Percentiles rank a stretch among this genome's conserved stretches.
These are phyloP conservation scores for Posidonia oceanica DNA, from an alignment of 116 monocot species.

Conservation along the genomic window DNA sequence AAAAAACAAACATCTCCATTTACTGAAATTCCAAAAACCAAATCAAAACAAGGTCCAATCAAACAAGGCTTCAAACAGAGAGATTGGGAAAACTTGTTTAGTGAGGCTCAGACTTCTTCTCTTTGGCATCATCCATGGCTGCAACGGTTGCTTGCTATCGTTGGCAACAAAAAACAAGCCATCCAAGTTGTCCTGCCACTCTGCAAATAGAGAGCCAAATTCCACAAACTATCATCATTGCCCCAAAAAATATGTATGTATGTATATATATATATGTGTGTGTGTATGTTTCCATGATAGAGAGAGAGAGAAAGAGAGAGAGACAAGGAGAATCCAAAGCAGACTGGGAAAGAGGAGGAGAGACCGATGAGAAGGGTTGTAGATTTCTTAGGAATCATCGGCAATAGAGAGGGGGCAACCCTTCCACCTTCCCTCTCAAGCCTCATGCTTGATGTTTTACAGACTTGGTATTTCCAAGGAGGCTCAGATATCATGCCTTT, in stretches of 20 bases:
- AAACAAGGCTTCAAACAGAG: too few relatives aligned
- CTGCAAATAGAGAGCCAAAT: neutral
- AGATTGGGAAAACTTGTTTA: too few relatives aligned
- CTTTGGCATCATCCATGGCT: too few relatives aligned
- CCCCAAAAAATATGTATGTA: neutral
- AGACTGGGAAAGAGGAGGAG: too few relatives aligned
- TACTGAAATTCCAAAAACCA: too few relatives aligned
- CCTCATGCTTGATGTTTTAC: neutral
- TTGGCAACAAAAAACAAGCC: neutral
- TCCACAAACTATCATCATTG: neutral
- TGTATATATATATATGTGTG: neutral
- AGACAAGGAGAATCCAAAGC: too few relatives aligned
- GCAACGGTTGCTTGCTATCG: slow-evolving; percentile 5
- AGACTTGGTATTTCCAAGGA: neutral
- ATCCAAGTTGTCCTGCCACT: neutral
- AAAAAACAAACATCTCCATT: too few relatives aligned
- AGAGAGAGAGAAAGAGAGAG: too few relatives aligned
- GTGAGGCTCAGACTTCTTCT: too few relatives aligned
- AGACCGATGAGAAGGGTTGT: neutral
- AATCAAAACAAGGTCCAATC: too few relatives aligned
- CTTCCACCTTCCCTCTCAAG: slow-evolving; percentile 2
- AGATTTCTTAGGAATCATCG: neutral
- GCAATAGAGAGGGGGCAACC: slow-evolving; percentile 4
- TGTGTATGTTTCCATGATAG: too few relatives aligned
- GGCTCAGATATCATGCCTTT: neutral